Percentiles rank a stretch among this genome's conserved stretches.
These are phyloP conservation scores for Metarhizium rileyi DNA, from an alignment of 2,329 filamentous ascomycete species.

Conservation along the genomic window DNA sequence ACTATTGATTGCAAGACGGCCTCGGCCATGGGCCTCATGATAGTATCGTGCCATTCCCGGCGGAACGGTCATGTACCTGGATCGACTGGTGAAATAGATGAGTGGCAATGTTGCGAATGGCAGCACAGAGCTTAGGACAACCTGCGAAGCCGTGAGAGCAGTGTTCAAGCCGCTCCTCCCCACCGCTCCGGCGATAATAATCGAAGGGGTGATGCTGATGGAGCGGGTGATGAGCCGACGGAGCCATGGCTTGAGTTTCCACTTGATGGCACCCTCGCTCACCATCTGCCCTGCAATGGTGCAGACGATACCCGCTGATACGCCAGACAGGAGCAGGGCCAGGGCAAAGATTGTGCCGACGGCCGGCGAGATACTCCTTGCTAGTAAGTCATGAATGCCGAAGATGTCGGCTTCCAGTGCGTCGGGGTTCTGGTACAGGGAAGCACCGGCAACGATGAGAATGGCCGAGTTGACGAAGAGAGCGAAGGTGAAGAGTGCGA, in stretches of 20 bases:
- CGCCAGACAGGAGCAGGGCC: conserved; percentile 68
- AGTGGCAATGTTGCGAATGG: conserved; percentile 77
- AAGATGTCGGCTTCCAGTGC: conserved; percentile 70
- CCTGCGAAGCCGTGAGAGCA: conserved; percentile 68
- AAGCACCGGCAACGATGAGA: conserved; percentile 70
- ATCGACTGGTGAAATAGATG: conserved; percentile 74
- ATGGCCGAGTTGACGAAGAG: conserved; percentile 79
- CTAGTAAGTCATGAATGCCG: conserved; percentile 66
- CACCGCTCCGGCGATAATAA: conserved; percentile 73
- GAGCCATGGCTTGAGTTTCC: conserved; percentile 67
- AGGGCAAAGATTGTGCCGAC: conserved; percentile 80
- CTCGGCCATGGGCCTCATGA: conserved; percentile 17
- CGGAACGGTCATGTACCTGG: conserved; percentile 68
- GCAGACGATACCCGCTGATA: conserved; percentile 77
- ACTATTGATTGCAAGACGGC: neutral
- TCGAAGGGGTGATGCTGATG: conserved; percentile 72
- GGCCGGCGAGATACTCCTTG: conserved; percentile 56
- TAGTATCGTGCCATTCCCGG: conserved; percentile 30
- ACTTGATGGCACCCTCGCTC: conserved; percentile 69
- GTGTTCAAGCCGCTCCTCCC: conserved; percentile 60
- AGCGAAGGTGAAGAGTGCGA: conserved; percentile 73
- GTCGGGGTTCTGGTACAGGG: conserved; percentile 53
- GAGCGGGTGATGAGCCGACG: conserved; percentile 67
- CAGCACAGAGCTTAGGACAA: conserved; percentile 66
- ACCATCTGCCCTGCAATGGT: conserved; percentile 89